Percentiles rank a stretch among this genome's conserved stretches.
phyloP scores from a whole-genome alignment of 495 filamentous ascomycete genomes.

The Daldinia decipiens region DNA sequence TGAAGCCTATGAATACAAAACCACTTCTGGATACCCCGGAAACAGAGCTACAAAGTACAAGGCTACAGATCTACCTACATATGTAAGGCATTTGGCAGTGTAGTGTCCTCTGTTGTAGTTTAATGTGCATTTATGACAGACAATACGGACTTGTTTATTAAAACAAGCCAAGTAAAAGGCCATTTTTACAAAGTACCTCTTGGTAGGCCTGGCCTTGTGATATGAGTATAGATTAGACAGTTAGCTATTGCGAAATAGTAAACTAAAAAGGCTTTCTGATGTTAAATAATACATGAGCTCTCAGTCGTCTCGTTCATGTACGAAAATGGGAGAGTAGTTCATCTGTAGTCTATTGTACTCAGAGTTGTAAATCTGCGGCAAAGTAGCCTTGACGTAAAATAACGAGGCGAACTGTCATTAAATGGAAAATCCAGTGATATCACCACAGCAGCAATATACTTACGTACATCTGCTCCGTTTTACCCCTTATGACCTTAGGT shows the following conservation, averaged over 20 bases:
- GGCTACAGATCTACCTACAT: not conserved
- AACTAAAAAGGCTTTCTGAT: not conserved
- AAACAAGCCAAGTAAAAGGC: not conserved
- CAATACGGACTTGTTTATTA: not conserved
- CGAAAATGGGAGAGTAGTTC: not conserved
- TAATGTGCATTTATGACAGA: not conserved
- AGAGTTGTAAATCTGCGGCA: not conserved
- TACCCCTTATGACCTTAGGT: too few relatives aligned
- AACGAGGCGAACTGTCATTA: not conserved
- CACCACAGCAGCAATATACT: not conserved
- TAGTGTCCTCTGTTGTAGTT: not conserved
- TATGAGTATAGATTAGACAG: not conserved
- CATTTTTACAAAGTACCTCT: not conserved
- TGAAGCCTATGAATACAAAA: not conserved
- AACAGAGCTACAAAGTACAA: slow-evolving; percentile 4
- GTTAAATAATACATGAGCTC: not conserved
- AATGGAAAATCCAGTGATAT: not conserved
- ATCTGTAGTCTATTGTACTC: too few relatives aligned
- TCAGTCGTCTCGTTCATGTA: not conserved
- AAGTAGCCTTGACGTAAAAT: not conserved
- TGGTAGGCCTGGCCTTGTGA: not conserved
- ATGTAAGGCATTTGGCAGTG: not conserved
- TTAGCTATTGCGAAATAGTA: not conserved
- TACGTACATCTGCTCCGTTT: too few relatives aligned
- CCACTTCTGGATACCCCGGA: not conserved